These are phyloP conservation scores for Aspergillus sp. DNA, from an alignment of 2,329 filamentous ascomycete species.

Conservation along the genomic window DNA sequence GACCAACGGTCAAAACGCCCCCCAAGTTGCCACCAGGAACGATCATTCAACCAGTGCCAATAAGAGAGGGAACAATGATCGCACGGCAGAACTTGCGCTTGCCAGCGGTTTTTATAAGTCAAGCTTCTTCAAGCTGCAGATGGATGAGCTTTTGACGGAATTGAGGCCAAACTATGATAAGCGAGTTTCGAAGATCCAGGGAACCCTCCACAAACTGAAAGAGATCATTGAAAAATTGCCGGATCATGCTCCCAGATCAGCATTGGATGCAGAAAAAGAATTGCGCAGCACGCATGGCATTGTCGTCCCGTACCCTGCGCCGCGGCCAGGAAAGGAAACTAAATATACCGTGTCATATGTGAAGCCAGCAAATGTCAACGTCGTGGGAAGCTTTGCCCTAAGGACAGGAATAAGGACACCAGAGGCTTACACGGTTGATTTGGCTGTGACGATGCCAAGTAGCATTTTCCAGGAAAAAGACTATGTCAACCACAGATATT, in stretches of 20 bases:
- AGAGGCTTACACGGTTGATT: slow-evolving; percentile 57
- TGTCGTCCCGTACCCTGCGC: slow-evolving; percentile 75
- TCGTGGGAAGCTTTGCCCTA: slow-evolving; percentile 78
- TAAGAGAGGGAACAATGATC: slow-evolving; percentile 16
- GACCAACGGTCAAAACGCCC: slow-evolving; percentile 23
- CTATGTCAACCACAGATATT: slow-evolving; percentile 85
- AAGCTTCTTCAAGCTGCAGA: slow-evolving; percentile 59
- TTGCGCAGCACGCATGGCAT: slow-evolving; percentile 60
- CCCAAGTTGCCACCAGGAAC: slow-evolving; percentile 9
- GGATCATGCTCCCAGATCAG: slow-evolving; percentile 40
- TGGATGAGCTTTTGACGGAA: slow-evolving; percentile 54
- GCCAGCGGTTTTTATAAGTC: slow-evolving; percentile 54
- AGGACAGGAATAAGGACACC: slow-evolving; percentile 60
- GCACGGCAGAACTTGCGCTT: slow-evolving; percentile 28
- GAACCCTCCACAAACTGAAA: slow-evolving; percentile 48
- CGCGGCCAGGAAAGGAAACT: slow-evolving; percentile 63
- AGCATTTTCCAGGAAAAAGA: slow-evolving; percentile 86
- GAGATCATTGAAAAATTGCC: slow-evolving; percentile 50
- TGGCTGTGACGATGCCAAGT: slow-evolving; percentile 77
- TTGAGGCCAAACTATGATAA: slow-evolving; percentile 52
- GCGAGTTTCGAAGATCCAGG: slow-evolving; percentile 46
- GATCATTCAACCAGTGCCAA: slow-evolving; percentile 14
- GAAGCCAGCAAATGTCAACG: slow-evolving; percentile 70
- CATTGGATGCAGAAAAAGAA: slow-evolving; percentile 60
- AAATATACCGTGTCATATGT: slow-evolving; percentile 75